phyloP scores from a whole-genome alignment of 306 rosid genomes.

The Cajanus cajan region DNA sequence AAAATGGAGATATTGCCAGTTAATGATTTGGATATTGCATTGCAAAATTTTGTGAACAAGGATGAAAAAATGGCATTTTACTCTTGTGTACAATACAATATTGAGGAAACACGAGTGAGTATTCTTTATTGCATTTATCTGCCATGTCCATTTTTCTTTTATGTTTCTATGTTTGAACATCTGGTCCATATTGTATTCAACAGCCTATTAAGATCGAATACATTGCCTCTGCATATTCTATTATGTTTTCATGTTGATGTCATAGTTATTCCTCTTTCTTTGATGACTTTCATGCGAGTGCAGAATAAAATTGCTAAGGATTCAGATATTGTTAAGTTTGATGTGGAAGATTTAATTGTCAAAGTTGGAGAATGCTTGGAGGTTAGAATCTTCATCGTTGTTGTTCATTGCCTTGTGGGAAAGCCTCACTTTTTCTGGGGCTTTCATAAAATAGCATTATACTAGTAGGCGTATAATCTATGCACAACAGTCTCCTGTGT shows the following conservation, averaged over 20 bases:
- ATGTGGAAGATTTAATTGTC: slow-evolving; percentile 79
- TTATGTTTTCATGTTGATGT: not conserved
- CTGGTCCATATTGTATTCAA: slow-evolving; percentile 9
- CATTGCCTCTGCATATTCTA: slow-evolving; percentile 24
- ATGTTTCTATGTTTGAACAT: slow-evolving; percentile 11
- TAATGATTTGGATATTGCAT: slow-evolving; percentile 90
- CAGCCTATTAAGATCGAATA: not conserved
- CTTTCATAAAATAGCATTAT: slow-evolving; percentile 21
- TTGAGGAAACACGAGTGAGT: slow-evolving; percentile 91
- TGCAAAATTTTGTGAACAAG: slow-evolving; percentile 87
- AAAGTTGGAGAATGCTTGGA: slow-evolving; percentile 93
- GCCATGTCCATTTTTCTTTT: not conserved
- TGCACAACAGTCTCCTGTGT: not conserved
- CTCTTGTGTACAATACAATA: slow-evolving; percentile 68
- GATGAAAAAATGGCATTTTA: slow-evolving; percentile 94
- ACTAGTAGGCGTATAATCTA: slow-evolving; percentile 27
- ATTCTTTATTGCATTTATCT: slow-evolving; percentile 25
- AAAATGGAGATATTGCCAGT: slow-evolving; percentile 99
- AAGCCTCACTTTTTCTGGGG: slow-evolving; percentile 18
- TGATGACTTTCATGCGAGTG: slow-evolving; percentile 32
- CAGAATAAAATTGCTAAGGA: slow-evolving; percentile 83
- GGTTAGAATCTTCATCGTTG: slow-evolving; percentile 51
- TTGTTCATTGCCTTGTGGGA: slow-evolving; percentile 5
- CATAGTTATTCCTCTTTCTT: slow-evolving; percentile 7
- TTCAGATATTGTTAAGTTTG: slow-evolving; percentile 59